These are phyloP conservation scores for Roridomyces roridus DNA, from an alignment of 768 basidiomycete genomes.

Conservation along the genomic window DNA sequence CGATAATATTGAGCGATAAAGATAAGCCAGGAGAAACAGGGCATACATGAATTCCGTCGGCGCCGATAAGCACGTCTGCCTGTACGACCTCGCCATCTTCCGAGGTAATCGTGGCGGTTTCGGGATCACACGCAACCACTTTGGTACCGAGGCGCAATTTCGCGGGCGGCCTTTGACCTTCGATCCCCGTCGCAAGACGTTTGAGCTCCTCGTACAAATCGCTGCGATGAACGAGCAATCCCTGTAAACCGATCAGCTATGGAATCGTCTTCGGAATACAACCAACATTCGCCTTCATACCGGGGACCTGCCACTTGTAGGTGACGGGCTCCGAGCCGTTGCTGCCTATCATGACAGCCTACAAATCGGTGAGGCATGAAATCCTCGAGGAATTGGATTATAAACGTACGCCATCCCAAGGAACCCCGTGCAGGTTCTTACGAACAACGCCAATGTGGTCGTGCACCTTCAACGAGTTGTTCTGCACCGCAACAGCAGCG, in stretches of 20 bases:
- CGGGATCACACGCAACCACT: slow-evolving; percentile 29
- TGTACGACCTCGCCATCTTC: slow-evolving; percentile 38
- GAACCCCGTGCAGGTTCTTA: neutral
- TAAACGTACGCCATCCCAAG: neutral
- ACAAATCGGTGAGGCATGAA: no score
- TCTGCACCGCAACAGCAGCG: neutral
- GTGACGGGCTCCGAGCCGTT: no score
- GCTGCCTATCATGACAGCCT: no score
- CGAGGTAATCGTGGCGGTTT: slow-evolving; percentile 36
- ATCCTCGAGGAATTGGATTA: neutral
- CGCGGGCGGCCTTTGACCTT: neutral
- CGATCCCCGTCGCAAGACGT: neutral
- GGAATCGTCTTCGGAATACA: no score
- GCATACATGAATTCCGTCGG: slow-evolving; percentile 34
- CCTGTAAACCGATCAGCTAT: no score
- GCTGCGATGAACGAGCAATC: neutral
- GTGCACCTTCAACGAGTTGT: neutral
- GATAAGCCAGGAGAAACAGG: neutral
- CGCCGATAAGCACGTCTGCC: slow-evolving; percentile 42
- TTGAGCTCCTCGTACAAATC: neutral
- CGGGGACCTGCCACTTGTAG: no score
- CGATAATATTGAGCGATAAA: neutral
- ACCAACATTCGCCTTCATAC: no score
- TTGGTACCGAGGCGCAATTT: slow-evolving; percentile 31
- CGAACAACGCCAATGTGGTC: neutral